Conservation (phyloP, 2,329 filamentous ascomycete genomes). For the Hypoxylon sp. region DNA sequence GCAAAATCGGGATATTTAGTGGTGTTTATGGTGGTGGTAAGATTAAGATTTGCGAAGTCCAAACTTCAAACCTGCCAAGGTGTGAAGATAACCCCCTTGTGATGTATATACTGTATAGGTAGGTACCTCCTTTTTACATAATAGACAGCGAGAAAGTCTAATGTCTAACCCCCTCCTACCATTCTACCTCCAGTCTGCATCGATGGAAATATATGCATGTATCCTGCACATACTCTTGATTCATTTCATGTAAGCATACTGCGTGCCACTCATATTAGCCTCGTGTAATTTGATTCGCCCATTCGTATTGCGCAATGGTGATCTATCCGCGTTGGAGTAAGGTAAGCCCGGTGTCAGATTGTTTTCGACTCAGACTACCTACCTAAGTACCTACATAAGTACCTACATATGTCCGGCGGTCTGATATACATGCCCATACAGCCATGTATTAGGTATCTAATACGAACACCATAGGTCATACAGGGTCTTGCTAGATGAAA, state of each 20-base stretch:
- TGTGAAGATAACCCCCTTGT: conserved; percentile 5
- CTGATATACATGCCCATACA: conserved; percentile 11
- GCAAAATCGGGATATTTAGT: conserved; percentile 13
- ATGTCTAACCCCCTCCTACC: neutral
- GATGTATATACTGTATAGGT: neutral
- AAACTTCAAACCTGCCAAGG: conserved; percentile 9
- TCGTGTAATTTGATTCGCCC: conserved; percentile 36
- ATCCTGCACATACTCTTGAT: conserved; percentile 26
- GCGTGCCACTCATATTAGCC: conserved; percentile 24
- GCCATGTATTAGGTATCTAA: neutral
- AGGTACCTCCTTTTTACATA: neutral
- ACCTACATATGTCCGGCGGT: conserved; percentile 20
- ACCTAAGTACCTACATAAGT: no score
- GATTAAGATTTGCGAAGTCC: conserved; percentile 14
- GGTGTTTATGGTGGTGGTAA: conserved; percentile 12
- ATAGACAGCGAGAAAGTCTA: conserved; percentile 1
- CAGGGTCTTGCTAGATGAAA: conserved; percentile 16
- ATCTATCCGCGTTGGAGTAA: conserved; percentile 38
- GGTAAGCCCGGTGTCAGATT: conserved; percentile 30
- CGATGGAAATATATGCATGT: conserved; percentile 28
- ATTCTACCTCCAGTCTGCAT: conserved; percentile 14
- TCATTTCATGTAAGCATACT: conserved; percentile 32
- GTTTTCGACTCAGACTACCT: conserved; percentile 9
- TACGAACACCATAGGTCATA: conserved; percentile 26
- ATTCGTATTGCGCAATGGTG: conserved; percentile 38